A percentile compares a stretch with the other conserved stretches of the same genome.
Evolutionary conservation across 257 asterid species (phyloP).

Genomic region (Marsdenia floribunda): DNA sequence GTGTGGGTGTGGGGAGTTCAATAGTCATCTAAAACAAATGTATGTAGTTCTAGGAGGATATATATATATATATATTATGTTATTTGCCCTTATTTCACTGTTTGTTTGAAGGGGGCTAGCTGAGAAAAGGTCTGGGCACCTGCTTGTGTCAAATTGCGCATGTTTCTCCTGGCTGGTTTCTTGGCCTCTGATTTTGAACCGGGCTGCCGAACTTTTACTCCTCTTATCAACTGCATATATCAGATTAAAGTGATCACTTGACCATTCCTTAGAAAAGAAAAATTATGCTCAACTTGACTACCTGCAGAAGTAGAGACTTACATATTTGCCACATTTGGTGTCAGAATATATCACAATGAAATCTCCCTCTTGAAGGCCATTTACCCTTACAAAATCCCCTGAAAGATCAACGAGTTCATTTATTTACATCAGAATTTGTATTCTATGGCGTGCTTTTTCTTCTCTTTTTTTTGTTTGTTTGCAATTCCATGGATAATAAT

Average conservation of each 20-base stretch:
- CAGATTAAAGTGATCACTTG: not conserved
- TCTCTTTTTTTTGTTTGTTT: too few relatives aligned
- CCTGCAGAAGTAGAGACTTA: conserved; percentile 21
- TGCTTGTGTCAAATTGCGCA: conserved; percentile 35
- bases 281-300: too few relatives aligned
- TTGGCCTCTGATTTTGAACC: conserved; percentile 57
- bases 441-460: not conserved
- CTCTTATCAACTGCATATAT: conserved; percentile 63
- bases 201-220: conserved; percentile 71
- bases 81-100: conserved; percentile 24
- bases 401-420: not conserved
- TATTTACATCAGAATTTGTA: not conserved
- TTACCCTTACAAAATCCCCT: conserved; percentile 40
- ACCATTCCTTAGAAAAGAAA: not conserved
- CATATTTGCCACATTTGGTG: conserved; percentile 65
- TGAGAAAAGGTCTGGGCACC: conserved; percentile 24
- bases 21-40: conserved; percentile 1
- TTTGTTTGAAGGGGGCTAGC: conserved; percentile 33
- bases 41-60: not conserved
- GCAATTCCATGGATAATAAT: not conserved
- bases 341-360: conserved; percentile 45
- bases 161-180: conserved; percentile 60
- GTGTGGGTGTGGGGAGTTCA: not conserved
- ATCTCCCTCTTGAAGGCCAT: conserved; percentile 47
- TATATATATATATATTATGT: too few relatives aligned